These are phyloP conservation scores for Sclerotinia spermophila DNA, from an alignment of 2,329 filamentous ascomycete genomes.

Conservation along the genomic window DNA sequence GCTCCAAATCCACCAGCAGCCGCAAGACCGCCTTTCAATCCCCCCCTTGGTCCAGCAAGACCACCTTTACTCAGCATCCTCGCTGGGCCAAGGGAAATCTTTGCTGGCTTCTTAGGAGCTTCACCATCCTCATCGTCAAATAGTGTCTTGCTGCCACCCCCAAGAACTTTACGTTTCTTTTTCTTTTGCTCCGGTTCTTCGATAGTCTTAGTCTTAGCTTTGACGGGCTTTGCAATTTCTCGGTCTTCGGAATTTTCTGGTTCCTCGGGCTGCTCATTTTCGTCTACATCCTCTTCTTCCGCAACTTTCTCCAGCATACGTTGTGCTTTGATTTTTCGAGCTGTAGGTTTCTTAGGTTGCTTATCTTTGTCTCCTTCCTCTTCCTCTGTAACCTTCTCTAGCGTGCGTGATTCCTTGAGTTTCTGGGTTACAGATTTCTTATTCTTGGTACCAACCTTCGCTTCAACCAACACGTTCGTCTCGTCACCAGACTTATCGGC, in stretches of 20 bases:
- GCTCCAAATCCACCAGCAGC: constrained; percentile 46
- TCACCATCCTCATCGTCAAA: constrained; percentile 69
- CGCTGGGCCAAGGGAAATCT: constrained; percentile 35
- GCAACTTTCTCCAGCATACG: constrained; percentile 38
- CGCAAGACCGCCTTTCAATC: constrained; percentile 28
- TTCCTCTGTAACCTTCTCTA: constrained; percentile 44
- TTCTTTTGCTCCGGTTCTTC: constrained; percentile 39
- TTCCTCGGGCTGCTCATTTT: constrained; percentile 38
- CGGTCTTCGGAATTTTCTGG: constrained; percentile 18
- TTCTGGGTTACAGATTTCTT: constrained; percentile 37
- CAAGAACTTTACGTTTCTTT: constrained; percentile 71
- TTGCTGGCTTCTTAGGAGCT: constrained; percentile 39
- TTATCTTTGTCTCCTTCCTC: constrained; percentile 29
- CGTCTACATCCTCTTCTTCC: constrained; percentile 39
- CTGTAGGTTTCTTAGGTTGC: constrained; percentile 18
- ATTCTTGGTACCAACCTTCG: constrained; percentile 36
- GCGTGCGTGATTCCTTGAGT: constrained; percentile 31
- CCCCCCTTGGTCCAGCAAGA: constrained; percentile 29
- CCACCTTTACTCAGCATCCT: constrained; percentile 35
- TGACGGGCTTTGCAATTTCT: constrained; percentile 20
- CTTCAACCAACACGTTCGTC: constrained; percentile 43
- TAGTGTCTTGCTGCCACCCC: constrained; percentile 60
- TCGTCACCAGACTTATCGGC: constrained; percentile 33
- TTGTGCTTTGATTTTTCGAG: neutral
- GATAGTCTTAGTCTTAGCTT: constrained; percentile 19